Percentiles rank a stretch among this genome's conserved stretches.
Evolutionary conservation across 1,284 basidiomycete genomes (phyloP).

Genomic region (Austroboletus novae-zelandiae): DNA sequence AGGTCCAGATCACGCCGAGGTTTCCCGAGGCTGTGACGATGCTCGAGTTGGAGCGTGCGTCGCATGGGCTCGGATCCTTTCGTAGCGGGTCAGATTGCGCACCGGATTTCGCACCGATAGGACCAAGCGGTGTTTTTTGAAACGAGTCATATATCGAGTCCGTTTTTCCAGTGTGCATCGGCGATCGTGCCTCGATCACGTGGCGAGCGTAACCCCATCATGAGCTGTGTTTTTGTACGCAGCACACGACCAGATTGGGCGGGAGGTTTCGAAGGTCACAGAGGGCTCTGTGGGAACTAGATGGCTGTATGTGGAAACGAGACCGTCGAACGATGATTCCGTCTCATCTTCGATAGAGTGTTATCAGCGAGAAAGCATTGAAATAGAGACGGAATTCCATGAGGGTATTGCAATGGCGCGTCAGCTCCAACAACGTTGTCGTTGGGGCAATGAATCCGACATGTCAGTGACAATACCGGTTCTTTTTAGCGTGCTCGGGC

Average conservation of each 20-base stretch:
- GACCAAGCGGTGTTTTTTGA: background rate
- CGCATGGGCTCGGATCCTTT: constrained; percentile 3
- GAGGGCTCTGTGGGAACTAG: constrained; percentile 59
- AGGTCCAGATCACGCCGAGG: constrained; percentile 1
- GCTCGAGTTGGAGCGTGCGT: constrained; percentile 7
- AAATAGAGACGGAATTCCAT: no score
- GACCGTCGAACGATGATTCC: constrained; percentile 74
- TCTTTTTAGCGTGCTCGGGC: no score
- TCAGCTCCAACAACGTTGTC: no score
- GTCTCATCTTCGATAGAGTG: constrained; percentile 42
- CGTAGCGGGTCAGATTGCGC: background rate
- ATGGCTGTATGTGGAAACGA: constrained; percentile 92
- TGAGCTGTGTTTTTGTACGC: constrained; percentile 1
- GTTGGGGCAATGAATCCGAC: no score
- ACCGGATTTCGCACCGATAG: background rate
- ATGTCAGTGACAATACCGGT: no score
- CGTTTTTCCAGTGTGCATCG: no score
- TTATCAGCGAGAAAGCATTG: no score
- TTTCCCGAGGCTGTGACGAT: constrained; percentile 7
- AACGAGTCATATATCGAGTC: background rate
- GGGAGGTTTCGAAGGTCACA: constrained; percentile 75
- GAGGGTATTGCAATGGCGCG: no score
- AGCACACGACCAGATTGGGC: constrained; percentile 87
- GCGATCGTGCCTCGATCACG: no score
- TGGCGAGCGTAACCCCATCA: background rate